Base-by-base conservation (phyloP, 2,329 filamentous ascomycete genomes). In the Ophiocordyceps australis region DNA sequence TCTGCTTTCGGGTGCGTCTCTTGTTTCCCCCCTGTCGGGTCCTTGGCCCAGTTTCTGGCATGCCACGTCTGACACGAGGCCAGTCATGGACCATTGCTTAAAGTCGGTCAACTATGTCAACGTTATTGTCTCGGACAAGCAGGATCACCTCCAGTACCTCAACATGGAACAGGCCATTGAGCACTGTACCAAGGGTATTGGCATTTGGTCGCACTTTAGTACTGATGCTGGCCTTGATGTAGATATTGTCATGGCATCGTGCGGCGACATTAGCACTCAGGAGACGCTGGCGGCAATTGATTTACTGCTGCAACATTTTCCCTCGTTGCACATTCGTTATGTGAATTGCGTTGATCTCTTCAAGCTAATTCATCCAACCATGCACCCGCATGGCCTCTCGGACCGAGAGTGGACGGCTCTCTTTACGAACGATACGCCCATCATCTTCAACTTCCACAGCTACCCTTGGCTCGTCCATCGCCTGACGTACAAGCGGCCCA, bases 401-500 rank as follows among this genome's bases (percentile, higher is more conserved):
- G 69, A 79, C 37, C 35, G 38, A 12, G 72, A 81, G 42, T 85
- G 73, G 66, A 50, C 49, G 10, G 57, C 73, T 20, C 53, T 82
- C 35, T 85, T 85, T 58, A 83, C 77, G 1, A 57, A 61, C 11
- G 57, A 81, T 54, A 72, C 62, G 35, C 78, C 77, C 14, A 57
- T 81, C 43, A 70, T 83, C 42, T 83, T 85, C 59, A 83, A 82
- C 55, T 85, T 83, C 65, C 78, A 85, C 55, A 75, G 69, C 17
- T 83, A 85, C 52, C n/a, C n/a, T n/a, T n/a, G n/a, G n/a, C n/a
- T n/a, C n/a, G n/a, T n/a, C n/a, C n/a, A n/a, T n/a, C n/a, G n/a
- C n/a, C n/a, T n/a, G n/a, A n/a, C n/a, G n/a, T n/a, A n/a, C n/a
- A n/a, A n/a, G n/a, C n/a, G n/a, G n/a, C n/a, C n/a, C n/a, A n/a